A percentile compares a stretch with the other conserved stretches of the same genome.
Conservation (phyloP, 1,284 basidiomycete species). For the Sporisorium exsertum region DNA sequence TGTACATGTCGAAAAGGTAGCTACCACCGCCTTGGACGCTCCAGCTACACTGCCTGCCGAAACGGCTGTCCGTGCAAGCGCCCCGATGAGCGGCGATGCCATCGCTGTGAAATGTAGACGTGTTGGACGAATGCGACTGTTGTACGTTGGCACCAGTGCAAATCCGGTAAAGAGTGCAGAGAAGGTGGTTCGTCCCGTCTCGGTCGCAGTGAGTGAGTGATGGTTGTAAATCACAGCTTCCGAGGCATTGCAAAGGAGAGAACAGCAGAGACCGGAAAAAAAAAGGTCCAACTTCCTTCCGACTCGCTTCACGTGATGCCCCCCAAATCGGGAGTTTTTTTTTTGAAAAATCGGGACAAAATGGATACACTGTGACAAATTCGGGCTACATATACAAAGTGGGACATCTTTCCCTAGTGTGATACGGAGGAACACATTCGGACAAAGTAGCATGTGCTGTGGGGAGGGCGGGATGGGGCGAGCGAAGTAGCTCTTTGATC, state of each 20-base stretch:
- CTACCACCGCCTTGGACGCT: conserved; percentile 7
- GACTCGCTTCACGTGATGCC: background rate
- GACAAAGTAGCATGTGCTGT: background rate
- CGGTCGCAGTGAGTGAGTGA: background rate
- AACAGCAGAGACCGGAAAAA: conserved; percentile 1
- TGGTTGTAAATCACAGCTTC: background rate
- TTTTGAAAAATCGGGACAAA: background rate
- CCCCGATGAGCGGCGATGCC: conserved; percentile 21
- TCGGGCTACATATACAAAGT: background rate
- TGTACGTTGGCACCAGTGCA: too few relatives aligned
- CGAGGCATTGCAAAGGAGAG: background rate
- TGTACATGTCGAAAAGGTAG: conserved; percentile 8
- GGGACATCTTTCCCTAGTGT: too few relatives aligned
- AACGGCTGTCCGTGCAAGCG: background rate
- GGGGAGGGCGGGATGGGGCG: too few relatives aligned
- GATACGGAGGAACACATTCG: conserved; percentile 4
- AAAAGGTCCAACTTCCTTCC: conserved; percentile 6
- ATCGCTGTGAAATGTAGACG: too few relatives aligned
- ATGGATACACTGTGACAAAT: too few relatives aligned
- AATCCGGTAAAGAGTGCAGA: background rate
- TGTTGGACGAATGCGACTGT: too few relatives aligned
- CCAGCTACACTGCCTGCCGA: conserved; percentile 11
- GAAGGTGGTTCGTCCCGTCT: too few relatives aligned
- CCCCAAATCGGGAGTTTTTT: conserved; percentile 5
- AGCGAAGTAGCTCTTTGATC: too few relatives aligned